These are phyloP conservation scores for Monosiga brevicollis DNA, from an alignment of 78 protist species.

Conservation along the genomic window DNA sequence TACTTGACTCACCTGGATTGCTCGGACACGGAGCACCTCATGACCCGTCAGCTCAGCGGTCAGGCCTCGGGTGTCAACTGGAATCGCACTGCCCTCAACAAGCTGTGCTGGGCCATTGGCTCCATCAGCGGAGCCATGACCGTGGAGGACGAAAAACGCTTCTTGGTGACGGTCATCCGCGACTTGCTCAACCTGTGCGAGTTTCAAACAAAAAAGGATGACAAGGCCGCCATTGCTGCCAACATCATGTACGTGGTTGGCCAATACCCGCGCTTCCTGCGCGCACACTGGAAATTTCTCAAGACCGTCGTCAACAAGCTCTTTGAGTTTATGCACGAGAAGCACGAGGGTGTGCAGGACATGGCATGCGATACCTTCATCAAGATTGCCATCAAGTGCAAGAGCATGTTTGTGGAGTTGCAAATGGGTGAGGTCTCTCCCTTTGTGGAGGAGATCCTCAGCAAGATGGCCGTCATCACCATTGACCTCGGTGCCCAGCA, in stretches of 20 bases:
- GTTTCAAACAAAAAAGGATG: slow-evolving; percentile 82
- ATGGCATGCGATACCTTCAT: slow-evolving; percentile 99
- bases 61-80: slow-evolving; percentile 54
- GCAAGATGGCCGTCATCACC: slow-evolving; percentile 34
- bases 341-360: slow-evolving; percentile 97
- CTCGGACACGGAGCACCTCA: slow-evolving; percentile 78
- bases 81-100: slow-evolving; percentile 70
- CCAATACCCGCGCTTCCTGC: slow-evolving; percentile 98
- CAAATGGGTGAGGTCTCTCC: slow-evolving; percentile 69
- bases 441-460: slow-evolving; percentile 79
- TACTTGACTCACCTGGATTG: slow-evolving; percentile 90
- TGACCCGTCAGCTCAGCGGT: slow-evolving; percentile 61
- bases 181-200: slow-evolving; percentile 92
- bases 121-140: slow-evolving; percentile 92
- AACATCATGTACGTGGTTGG: slow-evolving; percentile 99
- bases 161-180: slow-evolving; percentile 93
- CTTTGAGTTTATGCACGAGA: slow-evolving; percentile 98
- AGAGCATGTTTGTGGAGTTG: slow-evolving; percentile 62
- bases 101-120: slow-evolving; percentile 99
- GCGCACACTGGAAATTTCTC: slow-evolving; percentile 95
- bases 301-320: slow-evolving; percentile 94
- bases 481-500: slow-evolving; percentile 72
- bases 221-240: slow-evolving; percentile 97
- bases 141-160: slow-evolving; percentile 84
- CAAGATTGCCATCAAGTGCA: slow-evolving; percentile 91